Base-by-base conservation (phyloP, 2,329 filamentous ascomycete genomes). In the Colletotrichum eleusines region DNA sequence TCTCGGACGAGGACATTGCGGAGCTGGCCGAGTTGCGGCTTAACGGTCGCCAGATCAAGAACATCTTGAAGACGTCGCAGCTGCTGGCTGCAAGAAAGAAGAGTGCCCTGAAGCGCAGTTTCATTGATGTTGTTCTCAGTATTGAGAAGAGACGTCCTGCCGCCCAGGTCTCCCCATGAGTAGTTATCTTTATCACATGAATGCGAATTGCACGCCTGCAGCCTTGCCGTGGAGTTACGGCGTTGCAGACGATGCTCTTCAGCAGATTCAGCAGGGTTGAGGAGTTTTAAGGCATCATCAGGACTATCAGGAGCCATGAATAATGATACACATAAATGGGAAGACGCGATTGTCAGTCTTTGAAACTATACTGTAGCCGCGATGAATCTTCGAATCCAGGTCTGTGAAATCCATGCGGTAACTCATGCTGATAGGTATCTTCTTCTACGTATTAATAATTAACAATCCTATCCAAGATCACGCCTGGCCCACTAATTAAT, bases 1-100 rank as follows among this genome's bases (percentile, higher is more conserved):
- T 82, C 3, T 69, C 71, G 0, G 74, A 76, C 0, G 75, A 73
- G 4, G 74, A 76, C 0, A 53, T 83, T 1, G 74, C 80, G 5
- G 75, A 81, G 64, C 74, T 86, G 35, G 76, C 83, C 0, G 64
- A 76, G 53, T 76, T 84, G 63, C 74, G 78, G 20, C 78, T 86
- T 23, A 86, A 86, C 61, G 84, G 84, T 0, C 78, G 84, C 4
- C 83, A 86, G 78, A 86, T 86, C 62, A 85, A 86, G 76, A 86
- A 85, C 48, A 59, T 82, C n/a, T 74, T 83, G 73, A 83, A 83
- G 75, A 79, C 78, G 8, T 78, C 79, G 0, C 78, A 80, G 69
- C 60, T 84, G 8, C 78, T 84, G 14, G 94, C 94, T 5, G 75
- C 74, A 1, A 46, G 79, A 31, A 80, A 78, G 74, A 74, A 69